These are phyloP conservation scores for Beta corolliflora DNA, from an alignment of 179 eudicot species.

Conservation along the genomic window DNA sequence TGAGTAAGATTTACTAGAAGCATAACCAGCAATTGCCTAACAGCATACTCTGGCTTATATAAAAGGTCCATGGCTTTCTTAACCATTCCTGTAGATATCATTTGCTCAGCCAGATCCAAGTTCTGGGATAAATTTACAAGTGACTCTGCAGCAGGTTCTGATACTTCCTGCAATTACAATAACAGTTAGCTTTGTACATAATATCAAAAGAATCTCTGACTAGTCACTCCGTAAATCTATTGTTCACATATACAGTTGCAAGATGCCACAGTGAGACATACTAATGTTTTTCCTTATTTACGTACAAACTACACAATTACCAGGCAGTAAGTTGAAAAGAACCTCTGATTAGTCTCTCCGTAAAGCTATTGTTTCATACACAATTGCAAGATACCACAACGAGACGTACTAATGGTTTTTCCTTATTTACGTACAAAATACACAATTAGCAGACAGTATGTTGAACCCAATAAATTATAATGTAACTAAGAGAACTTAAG, in stretches of 20 bases:
- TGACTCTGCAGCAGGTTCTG: constrained; percentile 92
- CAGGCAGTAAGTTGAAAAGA: not conserved
- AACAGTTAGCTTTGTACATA: not conserved
- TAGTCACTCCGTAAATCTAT: not conserved
- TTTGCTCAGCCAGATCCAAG: constrained; percentile 64
- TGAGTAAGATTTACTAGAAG: constrained; percentile 93
- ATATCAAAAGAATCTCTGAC: not conserved
- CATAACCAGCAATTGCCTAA: constrained; percentile 71
- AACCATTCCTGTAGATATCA: constrained; percentile 70
- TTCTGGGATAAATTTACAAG: constrained; percentile 84
- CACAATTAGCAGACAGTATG: not conserved
- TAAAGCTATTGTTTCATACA: not conserved
- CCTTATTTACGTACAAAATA: not conserved
- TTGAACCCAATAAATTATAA: not conserved
- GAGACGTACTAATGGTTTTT: not conserved
- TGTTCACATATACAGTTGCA: not conserved
- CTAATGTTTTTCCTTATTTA: not conserved
- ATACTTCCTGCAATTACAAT: constrained; percentile 65
- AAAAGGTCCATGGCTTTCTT: constrained; percentile 60
- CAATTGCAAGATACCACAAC: not conserved
- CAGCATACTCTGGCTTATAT: constrained; percentile 60
- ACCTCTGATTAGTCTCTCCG: not conserved
- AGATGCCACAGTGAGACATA: not conserved
- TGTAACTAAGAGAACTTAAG: not conserved
- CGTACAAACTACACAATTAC: not conserved